These are phyloP conservation scores for Fagopyrum esculentum DNA, from an alignment of 148 eudicot genomes.

Conservation along the genomic window DNA sequence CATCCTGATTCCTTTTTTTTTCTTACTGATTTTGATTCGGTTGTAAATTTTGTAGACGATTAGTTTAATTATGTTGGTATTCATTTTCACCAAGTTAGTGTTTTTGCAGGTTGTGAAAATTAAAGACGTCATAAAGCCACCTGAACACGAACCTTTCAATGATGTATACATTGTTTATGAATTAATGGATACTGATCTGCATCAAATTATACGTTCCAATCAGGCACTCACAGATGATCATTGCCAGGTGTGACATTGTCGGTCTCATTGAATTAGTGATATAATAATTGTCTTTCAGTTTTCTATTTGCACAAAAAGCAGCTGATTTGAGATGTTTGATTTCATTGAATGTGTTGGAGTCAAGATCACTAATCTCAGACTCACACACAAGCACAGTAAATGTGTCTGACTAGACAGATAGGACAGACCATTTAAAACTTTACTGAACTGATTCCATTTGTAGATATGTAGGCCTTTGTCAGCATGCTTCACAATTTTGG, in stretches of 20 bases:
- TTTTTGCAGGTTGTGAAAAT: conserved; percentile 33
- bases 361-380: not conserved
- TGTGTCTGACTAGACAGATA: not conserved
- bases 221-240: conserved; percentile 89
- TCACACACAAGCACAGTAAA: not conserved
- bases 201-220: conserved; percentile 77
- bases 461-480: not conserved
- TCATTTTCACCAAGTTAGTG: not conserved
- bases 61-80: conserved; percentile 14
- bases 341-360: not conserved
- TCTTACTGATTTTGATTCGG: not conserved
- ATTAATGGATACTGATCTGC: conserved; percentile 80
- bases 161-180: conserved; percentile 57
- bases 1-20: not conserved
- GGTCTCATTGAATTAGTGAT: not conserved
- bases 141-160: conserved; percentile 31
- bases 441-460: not conserved
- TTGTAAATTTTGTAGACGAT: not conserved
- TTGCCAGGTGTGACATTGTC: conserved; percentile 64
- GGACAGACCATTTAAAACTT: not conserved
- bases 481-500: not conserved
- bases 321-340: not conserved
- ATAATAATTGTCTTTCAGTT: not conserved
- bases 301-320: not conserved
- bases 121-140: conserved; percentile 36